Evolutionary conservation across 2,329 filamentous ascomycete species (phyloP), one percentile per base, ranked within the genome.

Genomic region (Colletotrichum viniferum): DNA sequence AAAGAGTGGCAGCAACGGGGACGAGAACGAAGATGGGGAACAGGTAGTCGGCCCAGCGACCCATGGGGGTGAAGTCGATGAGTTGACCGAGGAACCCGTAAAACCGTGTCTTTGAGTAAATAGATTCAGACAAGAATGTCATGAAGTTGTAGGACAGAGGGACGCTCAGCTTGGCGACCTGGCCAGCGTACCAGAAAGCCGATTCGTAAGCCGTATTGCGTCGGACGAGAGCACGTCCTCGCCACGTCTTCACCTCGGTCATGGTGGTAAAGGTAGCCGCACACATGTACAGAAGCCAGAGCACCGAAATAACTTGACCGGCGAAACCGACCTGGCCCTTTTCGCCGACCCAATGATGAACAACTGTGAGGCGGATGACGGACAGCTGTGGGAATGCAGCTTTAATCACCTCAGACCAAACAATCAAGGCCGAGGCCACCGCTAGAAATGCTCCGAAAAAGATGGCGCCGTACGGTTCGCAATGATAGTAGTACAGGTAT

Each of bases 201-300:
- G 94, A 95, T 83, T 98, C 97, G 76, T 95, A 93, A 74, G 97
- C 96, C 0, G 97, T 99, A 81, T 98, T 97, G 73, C 97, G 93
- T 74, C 92, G 92, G 62, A 98, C 96, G 7, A 99, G 88, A 0
- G 97, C 96, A 38, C 97, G 92, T 64, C 97, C 97, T 72, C 97
- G 94, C 97, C 97, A 99, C n/a, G 98, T 96, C 81, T 97, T 97
- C 79, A 98, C 95, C 82, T 98, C 95, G 16, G 94, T 95, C 81
- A 99, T 93, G 9, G 96, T 96, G 73, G 92, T 94, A 66, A 98
- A 90, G 7, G 97, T 95, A 62, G 96, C 96, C 16, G 94, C 89
- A 83, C 95, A 98, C 97, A 99, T 99, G 87, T 99, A 99, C 73
- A 96, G 89, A 76, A 99, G 93, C 97, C 97, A 99, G 16, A 92